phyloP scores from a whole-genome alignment of 2,329 filamentous ascomycete genomes.

The Colletotrichum destructivum region DNA sequence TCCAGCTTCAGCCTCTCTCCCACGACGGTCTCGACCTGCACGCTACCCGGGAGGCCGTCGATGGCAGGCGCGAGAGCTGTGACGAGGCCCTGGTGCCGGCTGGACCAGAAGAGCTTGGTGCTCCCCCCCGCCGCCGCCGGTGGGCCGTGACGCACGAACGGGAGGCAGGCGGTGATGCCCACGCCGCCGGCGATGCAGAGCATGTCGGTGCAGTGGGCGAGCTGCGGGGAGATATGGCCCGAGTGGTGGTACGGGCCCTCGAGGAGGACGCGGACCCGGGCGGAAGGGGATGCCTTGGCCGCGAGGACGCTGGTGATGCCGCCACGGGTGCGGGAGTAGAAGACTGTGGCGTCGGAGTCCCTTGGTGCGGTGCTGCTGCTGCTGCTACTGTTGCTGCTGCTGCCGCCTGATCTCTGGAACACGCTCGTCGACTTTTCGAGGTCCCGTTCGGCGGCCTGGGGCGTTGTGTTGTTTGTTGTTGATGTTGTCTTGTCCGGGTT shows the following conservation, averaged over 20 bases:
- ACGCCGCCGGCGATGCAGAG: slow-evolving; percentile 35
- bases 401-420: neutral
- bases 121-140: neutral
- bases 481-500: neutral
- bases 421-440: slow-evolving; percentile 13
- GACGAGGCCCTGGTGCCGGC: slow-evolving; percentile 17
- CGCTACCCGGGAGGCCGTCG: slow-evolving; percentile 16
- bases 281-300: slow-evolving; percentile 9
- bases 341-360: neutral
- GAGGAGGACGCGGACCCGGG: slow-evolving; percentile 11
- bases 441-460: slow-evolving; percentile 3
- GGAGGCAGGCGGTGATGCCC: slow-evolving; percentile 28
- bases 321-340: slow-evolving; percentile 8
- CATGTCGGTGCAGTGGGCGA: slow-evolving; percentile 26
- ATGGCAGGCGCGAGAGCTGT: slow-evolving; percentile 14
- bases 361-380: neutral
- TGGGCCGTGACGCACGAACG: neutral
- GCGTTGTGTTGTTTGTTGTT: neutral
- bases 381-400: no score
- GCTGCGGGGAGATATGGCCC: slow-evolving; percentile 8
- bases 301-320: slow-evolving; percentile 11
- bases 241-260: slow-evolving; percentile 23
- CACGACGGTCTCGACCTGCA: slow-evolving; percentile 28
- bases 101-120: slow-evolving; percentile 24
- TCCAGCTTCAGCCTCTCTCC: slow-evolving; percentile 32